These are phyloP conservation scores for Populus hybrid DNA, from an alignment of 441 rosid species.

Conservation along the genomic window DNA sequence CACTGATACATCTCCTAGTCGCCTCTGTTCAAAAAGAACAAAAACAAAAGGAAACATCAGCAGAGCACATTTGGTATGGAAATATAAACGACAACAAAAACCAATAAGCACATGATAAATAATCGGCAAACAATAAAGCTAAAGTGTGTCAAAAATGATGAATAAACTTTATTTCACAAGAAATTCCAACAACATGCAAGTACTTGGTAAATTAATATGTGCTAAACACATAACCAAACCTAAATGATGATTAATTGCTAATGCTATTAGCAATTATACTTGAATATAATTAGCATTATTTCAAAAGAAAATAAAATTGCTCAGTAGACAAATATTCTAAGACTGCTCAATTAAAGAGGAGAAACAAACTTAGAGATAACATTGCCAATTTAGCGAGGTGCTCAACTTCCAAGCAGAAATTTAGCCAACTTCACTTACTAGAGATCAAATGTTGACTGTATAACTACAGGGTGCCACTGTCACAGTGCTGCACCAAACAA, in stretches of 20 bases:
- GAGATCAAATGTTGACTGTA: no score
- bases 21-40: conserved; percentile 37
- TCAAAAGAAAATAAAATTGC: not conserved
- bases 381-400: not conserved
- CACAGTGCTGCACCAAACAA: not conserved
- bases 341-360: not conserved
- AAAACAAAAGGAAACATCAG: not conserved
- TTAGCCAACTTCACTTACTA: not conserved
- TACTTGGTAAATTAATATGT: no score
- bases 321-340: not conserved
- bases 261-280: not conserved
- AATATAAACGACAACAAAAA: not conserved
- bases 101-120: no score
- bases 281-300: not conserved
- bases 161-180: not conserved
- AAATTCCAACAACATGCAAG: not conserved
- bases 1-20: conserved; percentile 44
- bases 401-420: not conserved
- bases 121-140: not conserved
- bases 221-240: not conserved
- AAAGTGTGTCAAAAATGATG: not conserved
- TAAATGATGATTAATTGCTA: not conserved
- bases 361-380: not conserved
- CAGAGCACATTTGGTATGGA: not conserved
- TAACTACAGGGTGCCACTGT: not conserved